These are phyloP conservation scores for Candida morakotiae DNA, from an alignment of 805 yeast species.

Conservation along the genomic window DNA sequence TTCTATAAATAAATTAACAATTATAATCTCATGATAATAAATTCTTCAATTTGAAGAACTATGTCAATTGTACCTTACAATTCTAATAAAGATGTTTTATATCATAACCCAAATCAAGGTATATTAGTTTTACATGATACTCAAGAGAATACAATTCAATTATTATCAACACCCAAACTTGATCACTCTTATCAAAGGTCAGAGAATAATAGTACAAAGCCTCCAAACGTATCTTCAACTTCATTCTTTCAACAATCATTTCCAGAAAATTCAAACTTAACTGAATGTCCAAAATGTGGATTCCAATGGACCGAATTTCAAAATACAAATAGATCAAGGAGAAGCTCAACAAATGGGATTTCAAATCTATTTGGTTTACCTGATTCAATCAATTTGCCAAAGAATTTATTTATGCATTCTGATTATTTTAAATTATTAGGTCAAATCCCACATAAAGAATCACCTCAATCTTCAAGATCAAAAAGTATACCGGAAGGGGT, in stretches of 20 bases:
- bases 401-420: slow-evolving; percentile 24
- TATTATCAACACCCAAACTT: slow-evolving; percentile 14
- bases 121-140: slow-evolving; percentile 32
- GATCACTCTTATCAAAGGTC: background rate
- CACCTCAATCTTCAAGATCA: background rate
- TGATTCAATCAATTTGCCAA: background rate
- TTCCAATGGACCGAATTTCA: slow-evolving; percentile 19
- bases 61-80: slow-evolving; percentile 40
- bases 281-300: slow-evolving; percentile 30
- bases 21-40: too few relatives aligned
- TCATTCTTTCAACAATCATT: background rate
- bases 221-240: background rate
- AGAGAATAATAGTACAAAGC: background rate
- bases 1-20: too few relatives aligned
- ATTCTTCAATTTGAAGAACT: too few relatives aligned
- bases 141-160: slow-evolving; percentile 25
- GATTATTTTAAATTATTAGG: slow-evolving; percentile 35
- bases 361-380: background rate
- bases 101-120: slow-evolving; percentile 32
- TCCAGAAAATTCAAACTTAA: slow-evolving; percentile 2
- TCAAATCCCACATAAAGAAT: slow-evolving; percentile 15
- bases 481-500: slow-evolving; percentile 46
- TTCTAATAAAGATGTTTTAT: slow-evolving; percentile 24
- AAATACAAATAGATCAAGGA: slow-evolving; percentile 1
- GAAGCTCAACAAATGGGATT: background rate